Conservation (phyloP, 441 rosid genomes). For the Flueggea neowawraea region DNA sequence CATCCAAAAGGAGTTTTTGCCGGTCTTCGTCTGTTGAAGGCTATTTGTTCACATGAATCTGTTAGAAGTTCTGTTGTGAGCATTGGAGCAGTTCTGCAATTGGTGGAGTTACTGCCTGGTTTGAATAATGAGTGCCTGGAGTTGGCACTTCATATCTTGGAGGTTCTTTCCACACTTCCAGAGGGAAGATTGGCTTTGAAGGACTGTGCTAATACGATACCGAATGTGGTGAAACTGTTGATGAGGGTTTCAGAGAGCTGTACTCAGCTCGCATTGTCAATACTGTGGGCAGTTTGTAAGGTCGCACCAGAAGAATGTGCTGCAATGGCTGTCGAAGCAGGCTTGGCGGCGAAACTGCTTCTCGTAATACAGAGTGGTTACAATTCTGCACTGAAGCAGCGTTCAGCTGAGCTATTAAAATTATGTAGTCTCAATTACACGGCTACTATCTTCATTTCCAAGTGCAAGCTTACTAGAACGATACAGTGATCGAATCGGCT, state of each 20-base stretch:
- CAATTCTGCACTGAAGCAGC: constrained; percentile 66
- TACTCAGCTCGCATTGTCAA: constrained; percentile 59
- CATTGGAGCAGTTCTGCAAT: constrained; percentile 67
- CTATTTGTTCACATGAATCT: constrained; percentile 50
- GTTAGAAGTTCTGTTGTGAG: constrained; percentile 54
- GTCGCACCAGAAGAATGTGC: constrained; percentile 79
- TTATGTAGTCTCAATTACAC: constrained; percentile 81
- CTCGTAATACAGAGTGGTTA: constrained; percentile 88
- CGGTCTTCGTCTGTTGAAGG: constrained; percentile 57
- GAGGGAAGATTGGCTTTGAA: constrained; percentile 74
- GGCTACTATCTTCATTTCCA: constrained; percentile 68
- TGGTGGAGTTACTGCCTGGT: constrained; percentile 59
- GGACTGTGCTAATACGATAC: constrained; percentile 61
- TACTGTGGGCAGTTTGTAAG: constrained; percentile 68
- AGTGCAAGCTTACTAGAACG: constrained; percentile 86
- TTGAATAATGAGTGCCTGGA: constrained; percentile 67
- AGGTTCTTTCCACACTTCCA: constrained; percentile 47
- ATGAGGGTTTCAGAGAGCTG: constrained; percentile 82
- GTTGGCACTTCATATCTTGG: constrained; percentile 55
- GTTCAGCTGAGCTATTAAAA: constrained; percentile 77
- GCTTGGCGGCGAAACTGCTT: constrained; percentile 80
- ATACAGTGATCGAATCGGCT: constrained; percentile 41
- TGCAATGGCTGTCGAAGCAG: constrained; percentile 64
- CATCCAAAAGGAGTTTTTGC: constrained; percentile 50
- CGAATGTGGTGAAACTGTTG: constrained; percentile 51